Conservation (phyloP, 495 filamentous ascomycete species). For the Oidiodendron maius region DNA sequence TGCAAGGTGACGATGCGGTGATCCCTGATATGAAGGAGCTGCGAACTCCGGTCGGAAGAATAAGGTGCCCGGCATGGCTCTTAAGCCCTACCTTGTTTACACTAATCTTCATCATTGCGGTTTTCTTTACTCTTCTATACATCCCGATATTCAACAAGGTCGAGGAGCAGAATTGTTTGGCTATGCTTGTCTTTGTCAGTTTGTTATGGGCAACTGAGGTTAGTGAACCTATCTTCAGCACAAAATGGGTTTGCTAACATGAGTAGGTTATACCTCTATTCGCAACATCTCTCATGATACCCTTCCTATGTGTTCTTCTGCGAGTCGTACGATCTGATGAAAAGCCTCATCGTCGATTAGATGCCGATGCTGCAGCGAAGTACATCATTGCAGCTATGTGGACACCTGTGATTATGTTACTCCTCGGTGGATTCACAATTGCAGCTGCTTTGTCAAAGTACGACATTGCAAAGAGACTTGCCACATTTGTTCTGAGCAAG, state of each 20-base stretch:
- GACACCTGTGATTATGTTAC: conserved; percentile 98
- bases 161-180: conserved; percentile 94
- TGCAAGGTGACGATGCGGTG: conserved; percentile 79
- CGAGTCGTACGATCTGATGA: conserved; percentile 74
- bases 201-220: conserved; percentile 96
- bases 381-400: conserved; percentile 95
- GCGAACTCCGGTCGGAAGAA: conserved; percentile 72
- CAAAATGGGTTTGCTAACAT: conserved; percentile 1
- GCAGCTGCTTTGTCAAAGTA: conserved; percentile 95
- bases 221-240: conserved; percentile 14
- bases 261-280: conserved; percentile 87
- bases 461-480: conserved; percentile 94
- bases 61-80: conserved; percentile 73
- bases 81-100: conserved; percentile 74
- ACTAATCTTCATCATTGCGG: conserved; percentile 59
- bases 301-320: conserved; percentile 86
- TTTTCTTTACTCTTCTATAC: conserved; percentile 68
- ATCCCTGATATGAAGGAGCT: conserved; percentile 56
- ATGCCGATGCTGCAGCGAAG: conserved; percentile 65
- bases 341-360: conserved; percentile 61
- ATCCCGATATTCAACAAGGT: conserved; percentile 73
- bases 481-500: conserved; percentile 94
- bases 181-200: conserved; percentile 89
- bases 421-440: conserved; percentile 93
- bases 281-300: conserved; percentile 89